Base-by-base conservation (phyloP, 441 rosid genomes). In the Monsonia emarginata region DNA sequence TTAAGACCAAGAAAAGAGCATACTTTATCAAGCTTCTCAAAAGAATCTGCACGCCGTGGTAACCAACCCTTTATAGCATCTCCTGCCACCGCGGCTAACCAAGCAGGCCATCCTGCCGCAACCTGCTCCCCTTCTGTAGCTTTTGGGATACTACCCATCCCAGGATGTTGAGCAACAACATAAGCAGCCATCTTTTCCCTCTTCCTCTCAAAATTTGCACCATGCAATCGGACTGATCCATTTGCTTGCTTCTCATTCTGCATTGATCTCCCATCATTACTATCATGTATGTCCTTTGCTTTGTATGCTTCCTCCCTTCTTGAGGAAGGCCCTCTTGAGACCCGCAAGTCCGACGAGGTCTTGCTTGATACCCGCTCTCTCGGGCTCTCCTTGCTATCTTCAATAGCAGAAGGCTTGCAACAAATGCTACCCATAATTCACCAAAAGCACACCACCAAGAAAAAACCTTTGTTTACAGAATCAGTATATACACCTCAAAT, bases 21-120 rank as follows among this genome's bases (percentile, higher is more conserved):
- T 85, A 94, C 98, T 75, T 94, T 94, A 74, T 94, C 96, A 69
- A 90, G 80, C 83, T 90, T 94, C 84, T 94, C 98, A 24, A 93
- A 93, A 26, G 98, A 93, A 77, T 93, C 98, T 0, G 98, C 98
- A 69, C 95, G 95, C 7, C 98, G 82, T 0, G 98, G 98, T 74
- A 88, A 54, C 98, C 98, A 93, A 42, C 98, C 97, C 65, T 71
- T 79, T 69, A 93, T 93, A 64, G 98, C 97, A 75, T 88, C 98
- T 57, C 95, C 98, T 65, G 98, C 97, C 34, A 94, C 98, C 18
- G 89, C 78, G 26, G 93, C 90, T 69, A 94, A 75, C 98, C 98
- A 94, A 36, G 90, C 81, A 69, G 98, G 97, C 98, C 98, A 94
- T 21, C 98, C 98, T 1, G 97, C 98, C 0, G 98, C 95, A 72